These are phyloP conservation scores for Cicer cuneatum DNA, from an alignment of 306 rosid genomes.

Conservation along the genomic window DNA sequence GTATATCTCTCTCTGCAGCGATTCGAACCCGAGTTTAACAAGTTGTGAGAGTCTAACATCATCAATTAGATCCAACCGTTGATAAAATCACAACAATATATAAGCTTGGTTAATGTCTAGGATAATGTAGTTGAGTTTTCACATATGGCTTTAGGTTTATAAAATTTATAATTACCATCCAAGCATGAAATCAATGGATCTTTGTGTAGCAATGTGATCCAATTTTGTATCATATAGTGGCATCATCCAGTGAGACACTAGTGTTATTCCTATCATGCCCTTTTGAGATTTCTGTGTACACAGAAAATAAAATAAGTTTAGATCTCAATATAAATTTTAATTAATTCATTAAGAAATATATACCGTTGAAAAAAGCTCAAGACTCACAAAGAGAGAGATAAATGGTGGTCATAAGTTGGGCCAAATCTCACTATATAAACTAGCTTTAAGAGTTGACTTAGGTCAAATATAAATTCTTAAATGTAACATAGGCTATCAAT, in stretches of 20 bases:
- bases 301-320: neutral
- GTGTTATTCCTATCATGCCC: slow-evolving; percentile 57
- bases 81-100: no score
- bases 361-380: neutral
- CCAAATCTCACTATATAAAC: no score
- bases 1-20: no score
- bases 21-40: no score
- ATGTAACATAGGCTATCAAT: no score
- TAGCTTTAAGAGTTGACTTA: neutral
- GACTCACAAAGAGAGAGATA: no score
- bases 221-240: slow-evolving; percentile 42
- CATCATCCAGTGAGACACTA: slow-evolving; percentile 48
- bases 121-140: neutral
- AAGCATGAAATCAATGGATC: slow-evolving; percentile 57
- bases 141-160: neutral
- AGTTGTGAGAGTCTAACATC: no score
- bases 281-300: slow-evolving; percentile 47
- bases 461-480: no score
- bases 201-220: slow-evolving; percentile 46
- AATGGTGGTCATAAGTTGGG: no score
- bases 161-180: slow-evolving; percentile 41
- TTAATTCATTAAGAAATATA: neutral
- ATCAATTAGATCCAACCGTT: no score
- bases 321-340: neutral
- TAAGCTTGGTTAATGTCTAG: neutral